Conservation (phyloP, 2,329 filamentous ascomycete genomes). For the Nothomitra cinnamomea region DNA sequence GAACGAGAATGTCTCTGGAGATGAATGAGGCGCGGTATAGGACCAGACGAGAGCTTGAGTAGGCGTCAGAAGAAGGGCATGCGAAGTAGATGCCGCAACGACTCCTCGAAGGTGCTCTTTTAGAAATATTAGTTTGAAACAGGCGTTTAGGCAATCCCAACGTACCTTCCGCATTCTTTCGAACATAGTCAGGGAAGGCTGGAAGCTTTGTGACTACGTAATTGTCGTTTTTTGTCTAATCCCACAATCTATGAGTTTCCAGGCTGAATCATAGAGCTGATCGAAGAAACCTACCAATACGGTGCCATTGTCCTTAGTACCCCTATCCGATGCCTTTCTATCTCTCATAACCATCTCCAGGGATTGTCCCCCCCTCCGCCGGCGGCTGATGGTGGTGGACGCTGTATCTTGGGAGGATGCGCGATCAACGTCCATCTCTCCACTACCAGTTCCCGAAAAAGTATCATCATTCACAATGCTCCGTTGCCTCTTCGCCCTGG, state of each 20-base stretch:
- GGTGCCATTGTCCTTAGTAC: conserved; percentile 49
- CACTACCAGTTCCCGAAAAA: neutral
- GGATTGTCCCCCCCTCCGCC: neutral
- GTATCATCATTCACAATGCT: conserved; percentile 4
- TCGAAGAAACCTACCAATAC: conserved; percentile 38
- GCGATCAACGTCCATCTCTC: conserved; percentile 1
- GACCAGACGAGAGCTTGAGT: conserved; percentile 81
- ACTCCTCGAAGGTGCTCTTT: conserved; percentile 48
- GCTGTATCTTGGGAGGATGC: neutral
- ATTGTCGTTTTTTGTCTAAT: conserved; percentile 63
- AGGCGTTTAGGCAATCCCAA: conserved; percentile 10
- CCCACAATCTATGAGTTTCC: conserved; percentile 5
- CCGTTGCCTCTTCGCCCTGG: conserved; percentile 7
- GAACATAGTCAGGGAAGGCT: conserved; percentile 62
- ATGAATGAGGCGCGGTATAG: conserved; percentile 51
- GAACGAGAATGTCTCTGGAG: conserved; percentile 65
- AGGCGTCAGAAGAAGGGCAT: conserved; percentile 65
- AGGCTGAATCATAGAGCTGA: conserved; percentile 2
- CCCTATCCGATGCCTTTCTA: conserved; percentile 40
- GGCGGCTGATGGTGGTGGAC: neutral
- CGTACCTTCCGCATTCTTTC: conserved; percentile 48
- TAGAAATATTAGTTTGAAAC: conserved; percentile 5
- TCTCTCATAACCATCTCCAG: neutral
- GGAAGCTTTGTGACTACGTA: conserved; percentile 77
- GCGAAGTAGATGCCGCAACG: conserved; percentile 46